phyloP scores from a whole-genome alignment of 2,329 filamentous ascomycete species.

The Apiospora arundinis region DNA sequence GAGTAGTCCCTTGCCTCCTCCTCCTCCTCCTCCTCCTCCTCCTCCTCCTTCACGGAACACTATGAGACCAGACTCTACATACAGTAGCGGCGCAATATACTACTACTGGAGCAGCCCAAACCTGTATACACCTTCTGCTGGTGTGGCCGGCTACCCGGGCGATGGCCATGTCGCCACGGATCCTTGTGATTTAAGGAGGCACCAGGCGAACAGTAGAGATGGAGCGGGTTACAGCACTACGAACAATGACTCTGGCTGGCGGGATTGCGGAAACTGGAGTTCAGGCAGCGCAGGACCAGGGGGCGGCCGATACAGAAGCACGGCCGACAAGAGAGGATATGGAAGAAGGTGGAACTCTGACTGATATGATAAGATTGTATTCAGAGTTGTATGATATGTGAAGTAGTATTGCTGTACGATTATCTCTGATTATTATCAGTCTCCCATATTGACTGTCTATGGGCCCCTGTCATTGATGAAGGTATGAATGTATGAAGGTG shows the following conservation, averaged over 20 bases:
- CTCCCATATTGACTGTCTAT: too few species aligned
- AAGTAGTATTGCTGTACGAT: too few species aligned
- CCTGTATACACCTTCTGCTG: neutral
- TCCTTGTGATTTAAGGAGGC: neutral
- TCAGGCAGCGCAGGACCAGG: neutral
- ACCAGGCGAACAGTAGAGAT: too few species aligned
- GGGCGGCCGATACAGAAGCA: neutral
- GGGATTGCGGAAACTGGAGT: neutral
- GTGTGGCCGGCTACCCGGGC: neutral
- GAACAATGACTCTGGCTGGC: neutral
- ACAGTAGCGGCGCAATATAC: neutral
- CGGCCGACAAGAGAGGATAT: neutral
- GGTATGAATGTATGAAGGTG: too few species aligned
- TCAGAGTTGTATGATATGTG: too few species aligned
- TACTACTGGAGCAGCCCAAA: neutral
- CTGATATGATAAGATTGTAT: too few species aligned
- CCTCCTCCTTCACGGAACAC: neutral
- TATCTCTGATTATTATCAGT: too few species aligned
- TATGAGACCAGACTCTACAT: neutral
- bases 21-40: neutral
- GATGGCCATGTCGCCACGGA: neutral
- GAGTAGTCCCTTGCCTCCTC: neutral
- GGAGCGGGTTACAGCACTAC: neutral
- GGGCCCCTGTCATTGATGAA: too few species aligned
- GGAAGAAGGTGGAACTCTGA: neutral